These are phyloP conservation scores for Suhomyces yuchorum DNA, from an alignment of 1,139 yeast species.

Conservation along the genomic window DNA sequence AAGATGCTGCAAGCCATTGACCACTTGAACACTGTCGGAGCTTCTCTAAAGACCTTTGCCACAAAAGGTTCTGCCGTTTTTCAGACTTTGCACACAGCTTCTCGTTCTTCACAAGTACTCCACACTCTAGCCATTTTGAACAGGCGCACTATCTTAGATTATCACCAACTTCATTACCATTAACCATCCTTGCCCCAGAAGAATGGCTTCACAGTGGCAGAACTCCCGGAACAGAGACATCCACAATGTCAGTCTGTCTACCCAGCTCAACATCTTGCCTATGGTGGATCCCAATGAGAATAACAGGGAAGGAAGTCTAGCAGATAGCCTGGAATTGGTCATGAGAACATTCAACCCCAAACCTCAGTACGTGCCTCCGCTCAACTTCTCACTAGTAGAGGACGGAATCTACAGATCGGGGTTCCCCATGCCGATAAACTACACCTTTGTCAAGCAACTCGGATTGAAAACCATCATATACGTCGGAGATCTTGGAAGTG, in stretches of 20 bases:
- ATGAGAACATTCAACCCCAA: conserved; percentile 17
- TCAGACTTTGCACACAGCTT: no score
- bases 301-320: neutral
- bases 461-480: conserved; percentile 78
- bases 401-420: conserved; percentile 89
- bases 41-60: no score
- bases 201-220: conserved; percentile 4
- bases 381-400: conserved; percentile 86
- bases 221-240: conserved; percentile 9
- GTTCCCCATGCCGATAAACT: conserved; percentile 86
- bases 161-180: neutral
- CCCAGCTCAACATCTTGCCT: conserved; percentile 13
- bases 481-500: conserved; percentile 65
- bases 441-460: conserved; percentile 71
- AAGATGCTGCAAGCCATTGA: no score
- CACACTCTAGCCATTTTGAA: neutral
- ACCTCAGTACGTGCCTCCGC: conserved; percentile 71
- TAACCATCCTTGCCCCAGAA: no score
- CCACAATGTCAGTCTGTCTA: conserved; percentile 11
- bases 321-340: conserved; percentile 6
- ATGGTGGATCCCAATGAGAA: conserved; percentile 10
- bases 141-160: neutral
- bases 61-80: no score
- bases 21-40: no score
- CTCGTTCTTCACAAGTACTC: neutral